phyloP scores from a whole-genome alignment of 2,329 filamentous ascomycete genomes.

The Fusarium sp. region DNA sequence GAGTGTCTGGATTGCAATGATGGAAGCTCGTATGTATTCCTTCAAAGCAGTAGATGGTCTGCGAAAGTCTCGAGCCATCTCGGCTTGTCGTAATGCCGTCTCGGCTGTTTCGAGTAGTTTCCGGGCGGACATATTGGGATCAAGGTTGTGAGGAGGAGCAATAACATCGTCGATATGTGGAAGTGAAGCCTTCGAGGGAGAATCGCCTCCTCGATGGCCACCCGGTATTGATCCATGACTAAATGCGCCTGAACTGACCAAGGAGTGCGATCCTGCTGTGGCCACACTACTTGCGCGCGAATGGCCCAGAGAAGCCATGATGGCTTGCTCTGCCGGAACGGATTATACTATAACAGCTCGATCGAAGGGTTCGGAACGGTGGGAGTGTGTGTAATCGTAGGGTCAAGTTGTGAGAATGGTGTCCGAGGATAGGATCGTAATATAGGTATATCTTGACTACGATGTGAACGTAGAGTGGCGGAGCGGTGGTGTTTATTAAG shows the following conservation, averaged over 20 bases:
- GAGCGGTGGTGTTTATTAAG: conserved; percentile 25
- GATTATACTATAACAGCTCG: conserved; percentile 30
- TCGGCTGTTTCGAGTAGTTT: conserved; percentile 66
- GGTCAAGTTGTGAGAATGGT: neutral
- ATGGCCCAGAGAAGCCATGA: conserved; percentile 46
- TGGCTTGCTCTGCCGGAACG: conserved; percentile 11
- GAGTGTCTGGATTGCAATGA: conserved; percentile 81
- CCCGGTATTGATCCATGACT: conserved; percentile 47
- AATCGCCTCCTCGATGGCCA: conserved; percentile 46
- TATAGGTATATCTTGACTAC: conserved; percentile 19
- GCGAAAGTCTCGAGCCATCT: conserved; percentile 71
- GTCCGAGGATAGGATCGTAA: conserved; percentile 7
- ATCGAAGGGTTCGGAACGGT: conserved; percentile 4
- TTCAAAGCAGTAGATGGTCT: conserved; percentile 80
- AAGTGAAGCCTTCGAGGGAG: conserved; percentile 52
- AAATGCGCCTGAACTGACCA: conserved; percentile 50
- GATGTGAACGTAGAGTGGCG: conserved; percentile 30
- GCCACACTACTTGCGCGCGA: conserved; percentile 44
- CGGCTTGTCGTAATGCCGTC: conserved; percentile 67
- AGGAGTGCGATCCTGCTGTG: conserved; percentile 45
- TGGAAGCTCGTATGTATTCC: conserved; percentile 85
- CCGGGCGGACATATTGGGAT: conserved; percentile 63
- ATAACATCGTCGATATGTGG: conserved; percentile 67
- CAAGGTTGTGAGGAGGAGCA: conserved; percentile 59
- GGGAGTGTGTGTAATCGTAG: neutral